Base-by-base conservation (phyloP, 192 early-diverging fungal species). In the Pilobolus umbonatus region DNA sequence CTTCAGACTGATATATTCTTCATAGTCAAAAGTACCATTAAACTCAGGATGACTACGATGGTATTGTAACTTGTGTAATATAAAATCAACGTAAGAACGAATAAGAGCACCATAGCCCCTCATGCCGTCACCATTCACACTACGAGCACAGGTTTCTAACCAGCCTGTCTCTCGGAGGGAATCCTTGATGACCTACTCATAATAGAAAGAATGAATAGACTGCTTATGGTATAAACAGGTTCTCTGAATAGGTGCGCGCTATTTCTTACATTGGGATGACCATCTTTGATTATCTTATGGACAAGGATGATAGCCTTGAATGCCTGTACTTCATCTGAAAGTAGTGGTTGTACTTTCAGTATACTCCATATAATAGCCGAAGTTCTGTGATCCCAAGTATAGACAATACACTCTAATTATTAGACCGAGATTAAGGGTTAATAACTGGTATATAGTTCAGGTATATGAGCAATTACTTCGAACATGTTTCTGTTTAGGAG, bases 401-500 rank as follows among this genome's bases (percentile, higher is more conserved):
- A 98, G 14, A 98, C 76, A 60, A 97, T 96, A 64, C 84, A 84
- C 36, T 87, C 84, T 74, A 55, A 24, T 36, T 21, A 7, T 10
- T 45, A 25, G 12, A 22, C 4, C 34, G 26, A 43, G 17, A 46
- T n/a, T n/a, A n/a, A n/a, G n/a, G n/a, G n/a, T n/a, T n/a, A n/a
- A n/a, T n/a, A n/a, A n/a, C n/a, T n/a, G n/a, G n/a, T n/a, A n/a
- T n/a, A n/a, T n/a, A n/a, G n/a, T n/a, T n/a, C n/a, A n/a, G n/a
- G n/a, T n/a, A n/a, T n/a, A n/a, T n/a, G n/a, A n/a, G 4, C 28
- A 65, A 73, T 70, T 77, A 84, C 82, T 77, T 75, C 84, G 74
- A 30, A 96, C 95, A 75, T 98, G 96, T 77, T 97, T 98, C 72
- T 95, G 94, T 71, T 98, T 98, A 55, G 96, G 96, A 2, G 96